phyloP scores from a whole-genome alignment of 2,329 filamentous ascomycete genomes.

The Fusarium protoensiforme region DNA sequence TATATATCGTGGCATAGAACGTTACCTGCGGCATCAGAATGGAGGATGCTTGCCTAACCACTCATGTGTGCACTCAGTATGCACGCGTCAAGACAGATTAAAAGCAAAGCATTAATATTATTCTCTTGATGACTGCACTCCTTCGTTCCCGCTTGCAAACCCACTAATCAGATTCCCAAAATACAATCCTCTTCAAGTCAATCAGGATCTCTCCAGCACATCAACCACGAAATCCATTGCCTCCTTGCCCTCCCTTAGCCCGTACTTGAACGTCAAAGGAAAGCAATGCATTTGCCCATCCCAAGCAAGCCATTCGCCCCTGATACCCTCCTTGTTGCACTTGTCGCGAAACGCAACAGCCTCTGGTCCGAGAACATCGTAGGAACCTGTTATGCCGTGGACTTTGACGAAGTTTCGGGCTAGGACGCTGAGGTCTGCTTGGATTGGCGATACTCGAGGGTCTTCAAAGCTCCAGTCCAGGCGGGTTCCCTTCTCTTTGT shows the following conservation, averaged over 20 bases:
- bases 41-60: not conserved
- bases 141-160: not conserved
- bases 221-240: conserved; percentile 34
- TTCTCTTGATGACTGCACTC: not conserved
- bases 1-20: no score
- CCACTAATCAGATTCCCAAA: not conserved
- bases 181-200: not conserved
- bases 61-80: not conserved
- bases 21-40: no score
- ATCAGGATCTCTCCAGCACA: conserved; percentile 13
- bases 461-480: conserved; percentile 47
- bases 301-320: conserved; percentile 68
- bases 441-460: conserved; percentile 59
- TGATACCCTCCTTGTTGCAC: conserved; percentile 54
- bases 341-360: conserved; percentile 59
- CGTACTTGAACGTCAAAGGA: conserved; percentile 60
- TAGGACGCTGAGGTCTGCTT: conserved; percentile 52
- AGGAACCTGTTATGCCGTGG: conserved; percentile 62
- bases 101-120: not conserved
- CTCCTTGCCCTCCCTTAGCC: conserved; percentile 56
- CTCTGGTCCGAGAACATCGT: conserved; percentile 66
- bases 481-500: accelerated
- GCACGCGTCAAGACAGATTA: not conserved
- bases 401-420: conserved; percentile 54
- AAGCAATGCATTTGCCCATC: conserved; percentile 71